phyloP scores from a whole-genome alignment of 495 filamentous ascomycete genomes.

The Hypoxylon lenormandii region DNA sequence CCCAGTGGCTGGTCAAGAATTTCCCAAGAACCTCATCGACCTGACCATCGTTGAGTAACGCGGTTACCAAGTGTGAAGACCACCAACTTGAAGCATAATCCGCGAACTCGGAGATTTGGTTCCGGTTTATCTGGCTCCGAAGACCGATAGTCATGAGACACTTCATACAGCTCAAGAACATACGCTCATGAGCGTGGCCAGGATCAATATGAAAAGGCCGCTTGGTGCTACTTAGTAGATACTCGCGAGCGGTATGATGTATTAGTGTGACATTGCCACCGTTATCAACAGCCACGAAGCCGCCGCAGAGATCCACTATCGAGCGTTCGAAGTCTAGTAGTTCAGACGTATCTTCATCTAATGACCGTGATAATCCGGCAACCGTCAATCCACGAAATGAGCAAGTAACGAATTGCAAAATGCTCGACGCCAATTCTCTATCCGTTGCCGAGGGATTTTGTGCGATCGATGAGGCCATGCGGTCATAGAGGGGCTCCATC shows the following conservation, averaged over 20 bases:
- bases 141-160: slow-evolving; percentile 34
- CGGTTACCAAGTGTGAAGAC: slow-evolving; percentile 46
- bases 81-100: slow-evolving; percentile 49
- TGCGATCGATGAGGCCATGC: slow-evolving; percentile 52
- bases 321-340: slow-evolving; percentile 53
- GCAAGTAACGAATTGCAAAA: slow-evolving; percentile 51
- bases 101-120: slow-evolving; percentile 30
- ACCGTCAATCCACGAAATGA: slow-evolving; percentile 50
- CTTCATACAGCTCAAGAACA: slow-evolving; percentile 45
- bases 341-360: slow-evolving; percentile 36
- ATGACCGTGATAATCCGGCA: slow-evolving; percentile 48
- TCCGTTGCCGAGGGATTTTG: slow-evolving; percentile 29
- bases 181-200: slow-evolving; percentile 5
- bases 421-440: slow-evolving; percentile 41
- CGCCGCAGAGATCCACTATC: slow-evolving; percentile 55
- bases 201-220: slow-evolving; percentile 31
- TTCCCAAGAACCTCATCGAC: neutral
- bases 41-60: neutral
- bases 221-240: slow-evolving; percentile 42
- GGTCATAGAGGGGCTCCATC: slow-evolving; percentile 57
- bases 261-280: slow-evolving; percentile 51
- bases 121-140: slow-evolving; percentile 29
- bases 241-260: slow-evolving; percentile 61
- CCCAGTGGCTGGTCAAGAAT: slow-evolving; percentile 20
- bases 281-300: slow-evolving; percentile 56